Percentiles rank a stretch among this genome's conserved stretches.
Conservation (phyloP, 2,329 filamentous ascomycete species). For the Penicillium sp. region DNA sequence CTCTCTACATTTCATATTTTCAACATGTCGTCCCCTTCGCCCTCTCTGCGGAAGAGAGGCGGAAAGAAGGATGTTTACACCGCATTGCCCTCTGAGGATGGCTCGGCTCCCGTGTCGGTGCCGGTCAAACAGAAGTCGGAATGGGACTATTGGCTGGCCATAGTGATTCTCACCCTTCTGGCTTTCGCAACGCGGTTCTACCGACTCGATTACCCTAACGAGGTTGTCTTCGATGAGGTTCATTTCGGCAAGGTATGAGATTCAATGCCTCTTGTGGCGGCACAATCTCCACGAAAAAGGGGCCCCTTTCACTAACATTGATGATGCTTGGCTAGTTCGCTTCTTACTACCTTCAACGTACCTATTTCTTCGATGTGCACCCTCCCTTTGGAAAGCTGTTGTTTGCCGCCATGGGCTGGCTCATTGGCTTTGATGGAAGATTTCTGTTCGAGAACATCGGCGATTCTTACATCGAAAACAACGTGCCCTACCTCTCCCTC, state of each 20-base stretch:
- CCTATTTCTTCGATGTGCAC: slow-evolving; percentile 99
- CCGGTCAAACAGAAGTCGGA: slow-evolving; percentile 52
- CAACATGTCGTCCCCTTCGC: slow-evolving; percentile 38
- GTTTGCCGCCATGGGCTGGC: slow-evolving; percentile 95
- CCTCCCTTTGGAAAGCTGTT: slow-evolving; percentile 97
- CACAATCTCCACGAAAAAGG: slow-evolving; percentile 4
- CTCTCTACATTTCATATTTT: slow-evolving; percentile 27
- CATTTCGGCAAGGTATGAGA: slow-evolving; percentile 95
- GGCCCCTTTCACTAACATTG: slow-evolving; percentile 17
- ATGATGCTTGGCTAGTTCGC: slow-evolving; percentile 42
- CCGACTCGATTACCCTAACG: slow-evolving; percentile 90
- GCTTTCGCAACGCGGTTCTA: slow-evolving; percentile 93
- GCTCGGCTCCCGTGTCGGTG: slow-evolving; percentile 21
- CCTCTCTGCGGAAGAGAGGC: slow-evolving; percentile 45
- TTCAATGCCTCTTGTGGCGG: slow-evolving; percentile 2
- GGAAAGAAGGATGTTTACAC: slow-evolving; percentile 38
- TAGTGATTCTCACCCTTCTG: slow-evolving; percentile 73
- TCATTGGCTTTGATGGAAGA: slow-evolving; percentile 93
- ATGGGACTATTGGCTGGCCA: slow-evolving; percentile 79
- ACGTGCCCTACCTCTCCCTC: slow-evolving; percentile 95
- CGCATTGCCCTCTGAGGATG: slow-evolving; percentile 27
- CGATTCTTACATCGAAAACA: slow-evolving; percentile 95
- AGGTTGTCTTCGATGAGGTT: slow-evolving; percentile 98
- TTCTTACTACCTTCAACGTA: slow-evolving; percentile 84
- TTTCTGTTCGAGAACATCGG: slow-evolving; percentile 99